Percentiles rank a stretch among this genome's conserved stretches.
These are phyloP conservation scores for Tuber calosporum DNA, from an alignment of 495 filamentous ascomycete species.

Conservation along the genomic window DNA sequence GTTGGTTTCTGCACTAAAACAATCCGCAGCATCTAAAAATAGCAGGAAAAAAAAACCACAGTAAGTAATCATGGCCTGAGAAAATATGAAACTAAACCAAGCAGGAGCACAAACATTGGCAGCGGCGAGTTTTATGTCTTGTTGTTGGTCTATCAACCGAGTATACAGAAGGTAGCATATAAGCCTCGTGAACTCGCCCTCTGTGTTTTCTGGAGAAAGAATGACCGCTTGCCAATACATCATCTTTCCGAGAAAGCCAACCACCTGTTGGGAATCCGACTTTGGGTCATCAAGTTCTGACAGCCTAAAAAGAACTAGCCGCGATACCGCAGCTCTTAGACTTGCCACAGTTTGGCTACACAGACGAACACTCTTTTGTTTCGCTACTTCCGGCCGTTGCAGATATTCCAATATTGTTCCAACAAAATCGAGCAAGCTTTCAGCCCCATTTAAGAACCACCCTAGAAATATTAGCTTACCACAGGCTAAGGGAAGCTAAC, in stretches of 20 bases:
- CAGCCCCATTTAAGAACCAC: conserved; percentile 72
- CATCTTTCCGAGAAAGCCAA: conserved; percentile 69
- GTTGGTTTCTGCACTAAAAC: conserved; percentile 86
- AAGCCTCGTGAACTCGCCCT: conserved; percentile 68
- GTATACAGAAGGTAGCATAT: conserved; percentile 86
- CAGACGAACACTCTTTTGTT: conserved; percentile 75
- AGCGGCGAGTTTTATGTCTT: conserved; percentile 64
- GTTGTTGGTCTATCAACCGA: conserved; percentile 60
- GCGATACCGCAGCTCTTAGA: conserved; percentile 67
- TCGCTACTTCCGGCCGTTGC: conserved; percentile 72
- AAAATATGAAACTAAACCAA: neutral
- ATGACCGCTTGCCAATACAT: conserved; percentile 93
- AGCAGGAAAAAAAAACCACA: neutral
- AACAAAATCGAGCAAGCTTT: conserved; percentile 75
- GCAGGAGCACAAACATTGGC: conserved; percentile 52
- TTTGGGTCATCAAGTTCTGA: conserved; percentile 69
- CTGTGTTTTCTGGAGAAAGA: conserved; percentile 64
- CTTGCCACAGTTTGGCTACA: conserved; percentile 70
- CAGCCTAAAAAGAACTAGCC: conserved; percentile 67
- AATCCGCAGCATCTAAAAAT: conserved; percentile 58
- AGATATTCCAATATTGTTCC: conserved; percentile 79
- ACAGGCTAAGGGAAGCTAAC: neutral
- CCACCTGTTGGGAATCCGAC: conserved; percentile 52
- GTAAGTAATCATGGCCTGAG: neutral
- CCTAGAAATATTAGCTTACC: conserved; percentile 6